Evolutionary conservation across 768 basidiomycete genomes (phyloP).

Genomic region (Suillus plorans): DNA sequence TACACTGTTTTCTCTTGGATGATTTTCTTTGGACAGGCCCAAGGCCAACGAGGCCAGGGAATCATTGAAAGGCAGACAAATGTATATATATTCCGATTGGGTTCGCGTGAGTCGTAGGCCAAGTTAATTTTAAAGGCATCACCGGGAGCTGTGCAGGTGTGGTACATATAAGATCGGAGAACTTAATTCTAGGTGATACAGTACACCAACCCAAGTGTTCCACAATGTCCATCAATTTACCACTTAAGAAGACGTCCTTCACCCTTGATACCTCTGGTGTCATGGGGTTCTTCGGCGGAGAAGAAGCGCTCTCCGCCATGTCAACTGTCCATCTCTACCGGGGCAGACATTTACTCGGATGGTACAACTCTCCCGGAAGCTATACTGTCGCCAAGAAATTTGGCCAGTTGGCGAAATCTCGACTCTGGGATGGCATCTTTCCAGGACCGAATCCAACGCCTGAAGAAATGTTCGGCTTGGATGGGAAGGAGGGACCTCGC

Average conservation of each 20-base stretch:
- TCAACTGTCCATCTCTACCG: conserved; percentile 32
- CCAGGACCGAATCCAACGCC: conserved; percentile 31
- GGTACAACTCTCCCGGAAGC: conserved; percentile 39
- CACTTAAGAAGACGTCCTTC: conserved; percentile 15
- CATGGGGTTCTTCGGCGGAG: conserved; percentile 38
- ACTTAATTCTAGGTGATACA: background rate
- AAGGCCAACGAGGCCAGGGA: no score
- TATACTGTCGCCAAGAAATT: conserved; percentile 35
- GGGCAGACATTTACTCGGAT: conserved; percentile 34
- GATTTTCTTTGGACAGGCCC: background rate
- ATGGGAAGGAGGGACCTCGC: conserved; percentile 27
- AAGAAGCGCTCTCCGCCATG: conserved; percentile 39
- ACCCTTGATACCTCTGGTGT: conserved; percentile 31
- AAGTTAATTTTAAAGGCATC: no score
- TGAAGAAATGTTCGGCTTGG: conserved; percentile 27
- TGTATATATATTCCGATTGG: background rate
- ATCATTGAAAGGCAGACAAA: no score
- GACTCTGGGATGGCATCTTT: conserved; percentile 33
- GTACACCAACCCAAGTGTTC: background rate
- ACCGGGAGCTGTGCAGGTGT: background rate
- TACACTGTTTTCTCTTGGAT: background rate
- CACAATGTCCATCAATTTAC: background rate
- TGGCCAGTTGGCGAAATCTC: conserved; percentile 27
- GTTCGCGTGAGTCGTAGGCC: background rate
- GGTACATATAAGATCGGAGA: background rate